Conservation (phyloP, 148 eudicot species). For the Cornus suecica region DNA sequence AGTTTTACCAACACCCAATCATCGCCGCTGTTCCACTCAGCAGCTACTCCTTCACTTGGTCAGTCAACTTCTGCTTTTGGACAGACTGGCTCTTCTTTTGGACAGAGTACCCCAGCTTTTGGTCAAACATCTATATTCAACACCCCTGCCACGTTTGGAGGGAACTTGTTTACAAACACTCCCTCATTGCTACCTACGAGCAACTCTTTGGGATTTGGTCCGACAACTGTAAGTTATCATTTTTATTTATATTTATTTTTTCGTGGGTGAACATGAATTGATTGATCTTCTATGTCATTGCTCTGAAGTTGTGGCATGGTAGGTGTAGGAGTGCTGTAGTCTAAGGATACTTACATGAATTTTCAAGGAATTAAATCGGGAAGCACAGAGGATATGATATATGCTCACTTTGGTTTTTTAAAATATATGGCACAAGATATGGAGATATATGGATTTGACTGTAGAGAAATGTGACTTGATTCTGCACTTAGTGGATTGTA, state of each 20-base stretch:
- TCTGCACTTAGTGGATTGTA: background rate
- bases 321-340: background rate
- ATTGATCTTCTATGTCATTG: conserved; percentile 3
- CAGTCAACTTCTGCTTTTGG: conserved; percentile 64
- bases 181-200: conserved; percentile 43
- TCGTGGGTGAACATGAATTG: background rate
- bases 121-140: conserved; percentile 53
- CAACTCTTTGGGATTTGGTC: conserved; percentile 57
- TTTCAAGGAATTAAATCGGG: background rate
- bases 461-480: background rate
- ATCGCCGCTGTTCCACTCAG: conserved; percentile 68
- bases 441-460: background rate
- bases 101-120: conserved; percentile 48
- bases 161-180: conserved; percentile 54
- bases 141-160: conserved; percentile 51
- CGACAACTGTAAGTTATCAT: conserved; percentile 54
- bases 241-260: background rate
- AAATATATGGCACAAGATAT: background rate
- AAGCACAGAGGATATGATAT: background rate
- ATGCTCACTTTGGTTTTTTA: background rate
- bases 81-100: conserved; percentile 56
- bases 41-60: conserved; percentile 68
- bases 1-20: conserved; percentile 68
- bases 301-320: background rate
- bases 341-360: background rate